Evolutionary conservation across 495 filamentous ascomycete genomes (phyloP), one percentile per base, ranked within the genome.

Genomic region (Rhizodiscina lignyota): DNA sequence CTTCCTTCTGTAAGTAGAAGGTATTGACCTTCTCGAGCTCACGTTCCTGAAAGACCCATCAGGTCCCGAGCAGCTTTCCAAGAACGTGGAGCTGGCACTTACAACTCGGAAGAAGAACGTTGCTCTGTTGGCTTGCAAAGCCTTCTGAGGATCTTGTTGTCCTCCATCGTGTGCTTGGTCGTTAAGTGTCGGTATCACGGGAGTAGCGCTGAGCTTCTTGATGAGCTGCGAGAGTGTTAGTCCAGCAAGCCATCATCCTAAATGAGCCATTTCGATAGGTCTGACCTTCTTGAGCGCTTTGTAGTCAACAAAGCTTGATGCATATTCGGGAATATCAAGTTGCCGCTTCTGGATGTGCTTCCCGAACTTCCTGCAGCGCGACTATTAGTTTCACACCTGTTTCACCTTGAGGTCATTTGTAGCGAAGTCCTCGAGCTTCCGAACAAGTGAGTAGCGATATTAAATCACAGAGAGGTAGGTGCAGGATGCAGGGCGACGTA

Each of bases 351-450:
- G 91, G 44, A 96, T 89, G 49, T 94, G 79, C 68, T 97, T 97
- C 55, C 89, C 89, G 64, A 96, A 97, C 72, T 97, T 96, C 89
- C 89, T 97, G 32, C 22, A n/a, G n/a, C n/a, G n/a, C n/a, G n/a
- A n/a, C n/a, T n/a, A n/a, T n/a, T n/a, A n/a, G n/a, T n/a, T n/a
- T n/a, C n/a, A n/a, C n/a, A n/a, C n/a, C n/a, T n/a, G n/a, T n/a
- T n/a, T n/a, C n/a, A n/a, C n/a, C n/a, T n/a, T n/a, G n/a, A n/a
- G n/a, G n/a, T n/a, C n/a, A n/a, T n/a, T n/a, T n/a, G n/a, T n/a
- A n/a, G n/a, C n/a, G n/a, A n/a, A n/a, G n/a, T n/a, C n/a, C n/a
- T n/a, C n/a, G n/a, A n/a, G n/a, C n/a, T n/a, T n/a, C n/a, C n/a
- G n/a, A n/a, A n/a, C n/a, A n/a, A n/a, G n/a, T n/a, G n/a, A n/a